A percentile compares a stretch with the other conserved stretches of the same genome.
These are phyloP conservation scores for Phytophthora pluvialis DNA, from an alignment of 352 stramenopile species.

Conservation along the genomic window DNA sequence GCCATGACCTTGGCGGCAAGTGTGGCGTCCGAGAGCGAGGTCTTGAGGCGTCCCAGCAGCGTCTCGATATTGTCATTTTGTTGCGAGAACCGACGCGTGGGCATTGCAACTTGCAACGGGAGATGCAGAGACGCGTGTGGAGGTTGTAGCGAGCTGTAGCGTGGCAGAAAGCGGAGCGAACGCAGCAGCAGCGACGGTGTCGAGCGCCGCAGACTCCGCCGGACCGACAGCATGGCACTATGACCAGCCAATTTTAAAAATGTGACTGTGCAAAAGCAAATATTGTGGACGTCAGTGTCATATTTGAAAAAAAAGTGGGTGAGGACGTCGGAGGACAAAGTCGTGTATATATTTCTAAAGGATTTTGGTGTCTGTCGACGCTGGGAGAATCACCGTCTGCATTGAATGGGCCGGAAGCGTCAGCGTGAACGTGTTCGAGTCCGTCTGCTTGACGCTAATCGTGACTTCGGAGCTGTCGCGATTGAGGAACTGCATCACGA, in stretches of 20 bases:
- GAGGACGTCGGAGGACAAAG: too few relatives aligned
- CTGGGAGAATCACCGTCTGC: slow-evolving; percentile 3
- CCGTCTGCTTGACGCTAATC: slow-evolving; percentile 23
- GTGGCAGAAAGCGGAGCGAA: background rate
- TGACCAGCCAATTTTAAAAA: background rate
- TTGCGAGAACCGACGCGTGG: background rate
- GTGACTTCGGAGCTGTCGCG: slow-evolving; percentile 30
- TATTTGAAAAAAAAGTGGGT: background rate
- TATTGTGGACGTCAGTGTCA: background rate
- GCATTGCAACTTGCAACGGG: background rate
- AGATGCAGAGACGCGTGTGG: background rate
- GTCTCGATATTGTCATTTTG: slow-evolving; percentile 3
- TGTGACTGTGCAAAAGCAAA: background rate
- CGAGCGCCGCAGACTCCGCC: background rate
- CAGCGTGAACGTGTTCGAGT: slow-evolving; percentile 23
- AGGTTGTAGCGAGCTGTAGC: background rate
- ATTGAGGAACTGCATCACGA: slow-evolving; percentile 49
- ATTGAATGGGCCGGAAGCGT: slow-evolving; percentile 10
- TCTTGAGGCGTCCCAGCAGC: background rate
- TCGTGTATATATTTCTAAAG: background rate
- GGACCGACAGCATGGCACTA: background rate
- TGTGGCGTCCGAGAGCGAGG: background rate
- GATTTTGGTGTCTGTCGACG: slow-evolving; percentile 22
- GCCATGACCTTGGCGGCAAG: background rate
- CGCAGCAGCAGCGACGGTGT: background rate